phyloP scores from a whole-genome alignment of 176 grass and related monocot genomes.

The Musa beccarii region DNA sequence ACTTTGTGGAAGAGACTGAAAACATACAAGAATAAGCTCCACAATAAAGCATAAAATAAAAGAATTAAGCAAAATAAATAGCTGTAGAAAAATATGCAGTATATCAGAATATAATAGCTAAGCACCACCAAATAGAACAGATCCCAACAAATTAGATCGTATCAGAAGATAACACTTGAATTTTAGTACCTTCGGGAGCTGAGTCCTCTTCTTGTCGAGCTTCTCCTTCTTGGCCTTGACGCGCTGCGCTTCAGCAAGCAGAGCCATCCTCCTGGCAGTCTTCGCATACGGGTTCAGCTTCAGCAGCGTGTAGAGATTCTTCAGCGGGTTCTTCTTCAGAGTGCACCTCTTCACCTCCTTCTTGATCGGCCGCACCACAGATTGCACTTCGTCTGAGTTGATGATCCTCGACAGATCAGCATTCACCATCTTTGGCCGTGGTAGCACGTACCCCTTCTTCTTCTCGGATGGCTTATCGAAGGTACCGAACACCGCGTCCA shows the following conservation, averaged over 20 bases:
- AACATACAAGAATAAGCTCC: no score
- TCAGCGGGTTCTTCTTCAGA: slow-evolving; percentile 71
- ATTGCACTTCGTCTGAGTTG: slow-evolving; percentile 82
- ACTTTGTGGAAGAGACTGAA: no score
- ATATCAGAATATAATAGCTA: no score
- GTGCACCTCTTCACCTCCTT: slow-evolving; percentile 52
- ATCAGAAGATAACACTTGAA: background rate
- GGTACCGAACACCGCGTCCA: slow-evolving; percentile 57
- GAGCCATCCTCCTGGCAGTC: slow-evolving; percentile 66
- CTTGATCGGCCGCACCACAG: slow-evolving; percentile 65
- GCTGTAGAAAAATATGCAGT: background rate
- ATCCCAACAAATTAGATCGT: background rate
- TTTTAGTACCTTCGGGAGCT: slow-evolving; percentile 31
- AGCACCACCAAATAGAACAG: background rate
- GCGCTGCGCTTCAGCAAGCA: slow-evolving; percentile 56
- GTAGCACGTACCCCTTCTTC: slow-evolving; percentile 83
- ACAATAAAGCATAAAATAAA: background rate
- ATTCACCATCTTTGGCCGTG: slow-evolving; percentile 73
- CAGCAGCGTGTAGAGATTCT: slow-evolving; percentile 35
- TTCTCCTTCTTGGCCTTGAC: slow-evolving; percentile 71
- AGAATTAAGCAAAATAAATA: background rate
- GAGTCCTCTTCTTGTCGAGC: slow-evolving; percentile 48
- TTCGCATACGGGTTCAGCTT: slow-evolving; percentile 51
- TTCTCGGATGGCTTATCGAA: slow-evolving; percentile 54
- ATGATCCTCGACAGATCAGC: slow-evolving; percentile 77